phyloP scores from a whole-genome alignment of 495 filamentous ascomycete species.

The Diplogelasinospora grovesii region DNA sequence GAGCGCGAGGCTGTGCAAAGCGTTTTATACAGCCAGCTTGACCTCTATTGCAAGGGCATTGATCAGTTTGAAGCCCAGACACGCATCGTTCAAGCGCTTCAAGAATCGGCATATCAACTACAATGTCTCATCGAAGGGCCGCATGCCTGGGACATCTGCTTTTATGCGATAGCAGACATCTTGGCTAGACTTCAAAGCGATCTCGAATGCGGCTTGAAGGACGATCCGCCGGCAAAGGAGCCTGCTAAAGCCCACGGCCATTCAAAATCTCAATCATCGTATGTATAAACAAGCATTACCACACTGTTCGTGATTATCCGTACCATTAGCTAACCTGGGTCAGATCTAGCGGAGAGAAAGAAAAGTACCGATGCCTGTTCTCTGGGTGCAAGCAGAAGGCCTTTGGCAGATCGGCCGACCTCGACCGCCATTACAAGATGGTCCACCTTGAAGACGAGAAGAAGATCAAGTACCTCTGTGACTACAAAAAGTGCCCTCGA shows the following conservation, averaged over 20 bases:
- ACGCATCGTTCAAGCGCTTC: no score
- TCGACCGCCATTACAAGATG: conserved; percentile 37
- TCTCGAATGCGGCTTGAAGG: conserved; percentile 1
- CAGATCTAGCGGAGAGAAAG: conserved; percentile 3
- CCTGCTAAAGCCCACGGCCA: no score
- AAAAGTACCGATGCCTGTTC: conserved; percentile 20
- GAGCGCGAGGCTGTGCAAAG: conserved; percentile 9
- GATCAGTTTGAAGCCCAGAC: no score
- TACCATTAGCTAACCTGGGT: not conserved
- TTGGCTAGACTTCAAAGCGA: conserved; percentile 1
- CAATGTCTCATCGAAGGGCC: conserved; percentile 7
- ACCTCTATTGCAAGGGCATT: not conserved
- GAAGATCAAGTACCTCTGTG: conserved; percentile 35
- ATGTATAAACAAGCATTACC: no score
- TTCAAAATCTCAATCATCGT: no score
- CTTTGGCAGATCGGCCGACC: conserved; percentile 42
- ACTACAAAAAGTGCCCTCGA: conserved; percentile 35
- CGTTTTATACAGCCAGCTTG: conserved; percentile 4
- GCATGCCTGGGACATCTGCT: conserved; percentile 6
- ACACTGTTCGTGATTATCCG: no score
- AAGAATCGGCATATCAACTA: conserved; percentile 19
- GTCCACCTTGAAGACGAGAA: conserved; percentile 28
- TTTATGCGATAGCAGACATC: conserved; percentile 6
- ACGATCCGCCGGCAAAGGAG: no score
- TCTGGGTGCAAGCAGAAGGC: conserved; percentile 24